Evolutionary conservation across 495 filamentous ascomycete genomes (phyloP), one percentile per base, ranked within the genome.

Genomic region (Daldinia decipiens): DNA sequence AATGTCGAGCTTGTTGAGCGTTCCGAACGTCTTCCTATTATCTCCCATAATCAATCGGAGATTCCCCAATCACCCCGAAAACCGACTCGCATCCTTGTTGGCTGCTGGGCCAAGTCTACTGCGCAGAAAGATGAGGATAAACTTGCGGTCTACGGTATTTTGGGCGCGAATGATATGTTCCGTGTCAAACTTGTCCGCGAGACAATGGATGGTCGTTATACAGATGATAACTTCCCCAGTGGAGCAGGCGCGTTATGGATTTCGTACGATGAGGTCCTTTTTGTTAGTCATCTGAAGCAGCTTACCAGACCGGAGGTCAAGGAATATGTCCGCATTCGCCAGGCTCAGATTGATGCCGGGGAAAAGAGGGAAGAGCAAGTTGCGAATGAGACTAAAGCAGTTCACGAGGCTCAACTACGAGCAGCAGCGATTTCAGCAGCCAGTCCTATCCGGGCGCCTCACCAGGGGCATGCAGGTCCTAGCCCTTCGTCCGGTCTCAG

Each of bases 181-280:
- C 70, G 85, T 4, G 82, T 86, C 58, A 87, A 86, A 69, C 76
- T 87, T 2, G 77, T 81, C 31, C 74, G 79, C 9, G 78, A 83
- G 52, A 87, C 84, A 3, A 80, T 83, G 21, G 83, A 85, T 59
- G 85, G 85, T 4, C 79, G 81, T 0, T 76, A 73, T n/a, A 74
- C 82, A 1, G 68, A 79, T 19, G 84, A 80, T 24, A 85, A 85
- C 72, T 86, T 86, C 54, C 85, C 85, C 0, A 68, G 61, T 17
- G 85, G 85, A 2, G 81, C 85, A 8, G 85, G 85, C 9, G 82
- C 79, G 3, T 71, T 87, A 1, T 87, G 85, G 85, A 84, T 87
- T 8, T 75, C 80, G 1, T 87, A 84, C 68, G 85, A 87, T n/a
- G 82, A 86, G 15, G 81, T 84, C 31, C 79, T 79, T 24, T 82